phyloP scores from a whole-genome alignment of 2,329 filamentous ascomycete genomes.

The Elsinoe ampelina region DNA sequence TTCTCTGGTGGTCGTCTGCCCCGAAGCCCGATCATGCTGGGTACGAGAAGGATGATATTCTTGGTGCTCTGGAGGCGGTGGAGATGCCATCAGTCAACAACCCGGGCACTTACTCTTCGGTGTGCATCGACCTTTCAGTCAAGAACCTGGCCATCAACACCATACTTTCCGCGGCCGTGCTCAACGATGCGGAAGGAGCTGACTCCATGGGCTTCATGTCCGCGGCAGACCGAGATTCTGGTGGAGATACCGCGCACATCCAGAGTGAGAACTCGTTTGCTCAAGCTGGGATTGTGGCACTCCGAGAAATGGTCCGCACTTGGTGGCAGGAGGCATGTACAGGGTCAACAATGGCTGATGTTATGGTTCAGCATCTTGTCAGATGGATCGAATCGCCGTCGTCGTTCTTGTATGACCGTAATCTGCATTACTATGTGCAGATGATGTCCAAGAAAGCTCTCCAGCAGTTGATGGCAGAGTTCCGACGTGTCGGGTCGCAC shows the following conservation, averaged over 20 bases:
- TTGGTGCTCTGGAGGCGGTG: slow-evolving; percentile 72
- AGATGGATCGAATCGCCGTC: slow-evolving; percentile 93
- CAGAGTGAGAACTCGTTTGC: slow-evolving; percentile 86
- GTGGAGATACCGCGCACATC: slow-evolving; percentile 46
- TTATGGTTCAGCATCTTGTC: slow-evolving; percentile 94
- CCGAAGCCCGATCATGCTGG: slow-evolving; percentile 89
- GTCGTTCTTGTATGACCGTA: slow-evolving; percentile 90
- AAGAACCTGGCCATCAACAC: slow-evolving; percentile 97
- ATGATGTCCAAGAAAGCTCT: slow-evolving; percentile 98
- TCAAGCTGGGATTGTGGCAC: slow-evolving; percentile 78
- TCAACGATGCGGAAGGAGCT: slow-evolving; percentile 89
- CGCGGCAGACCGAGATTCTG: slow-evolving; percentile 1
- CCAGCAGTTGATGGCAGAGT: slow-evolving; percentile 93
- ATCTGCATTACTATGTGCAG: slow-evolving; percentile 93
- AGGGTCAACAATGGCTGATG: slow-evolving; percentile 82
- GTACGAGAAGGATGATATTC: slow-evolving; percentile 84
- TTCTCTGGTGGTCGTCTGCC: slow-evolving; percentile 91
- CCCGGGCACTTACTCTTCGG: slow-evolving; percentile 85
- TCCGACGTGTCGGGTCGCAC: slow-evolving; percentile 86
- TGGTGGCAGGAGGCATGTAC: slow-evolving; percentile 84
- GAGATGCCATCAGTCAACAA: slow-evolving; percentile 91
- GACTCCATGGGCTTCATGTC: slow-evolving; percentile 73
- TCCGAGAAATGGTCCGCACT: slow-evolving; percentile 95
- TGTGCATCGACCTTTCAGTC: slow-evolving; percentile 90
- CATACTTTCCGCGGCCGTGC: slow-evolving; percentile 87